Base-by-base conservation (phyloP, 495 filamentous ascomycete species). In the Penicillium ucsense region DNA sequence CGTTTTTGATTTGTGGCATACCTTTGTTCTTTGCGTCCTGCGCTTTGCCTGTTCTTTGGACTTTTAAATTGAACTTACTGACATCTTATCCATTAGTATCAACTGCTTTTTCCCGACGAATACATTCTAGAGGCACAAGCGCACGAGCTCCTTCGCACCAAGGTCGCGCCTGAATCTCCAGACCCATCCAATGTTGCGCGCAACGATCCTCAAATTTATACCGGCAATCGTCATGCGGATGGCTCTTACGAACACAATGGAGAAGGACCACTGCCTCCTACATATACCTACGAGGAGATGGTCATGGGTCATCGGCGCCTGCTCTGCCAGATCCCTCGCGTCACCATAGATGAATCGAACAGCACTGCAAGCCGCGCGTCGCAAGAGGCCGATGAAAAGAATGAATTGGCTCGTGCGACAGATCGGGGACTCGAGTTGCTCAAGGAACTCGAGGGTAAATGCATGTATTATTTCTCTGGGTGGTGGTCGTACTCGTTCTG, bases 401-500 rank as follows among this genome's bases (percentile, higher is more conserved):
- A 88, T 43, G 92, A 97, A 62, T 75, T 96, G 0, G 82, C 78
- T 20, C 80, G 88, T 12, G 92, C 92, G 4, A 86, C 85, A 1
- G 80, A 87, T 31, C 79, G 86, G 27, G 92, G 92, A 4, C 86
- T 89, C 77, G 88, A 96, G 60, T 75, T 97, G n/a, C 77, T 98
- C 35, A 75, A 81, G 56, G 89, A 84, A 31, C 84, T 98, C 63
- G 80, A 96, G 35, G 89, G 85, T 6, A 74, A 79, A 36, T 98
- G 92, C 69, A 77, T 98, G 52, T 95, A 94, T 67, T 95, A 85
- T 64, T 75, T 88, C 39, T 84, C 79, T 1, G 92, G 91, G 3
- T 98, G 92, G 92, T 98, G 92, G 92, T 89, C 84, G 46, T 98
- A 98, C 63, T 83, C 80, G 32, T 97, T 95, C 68, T 98, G 92